A percentile compares a stretch with the other conserved stretches of the same genome.
Evolutionary conservation across 441 rosid genomes (phyloP).

Genomic region (Bruguiera hainesii): DNA sequence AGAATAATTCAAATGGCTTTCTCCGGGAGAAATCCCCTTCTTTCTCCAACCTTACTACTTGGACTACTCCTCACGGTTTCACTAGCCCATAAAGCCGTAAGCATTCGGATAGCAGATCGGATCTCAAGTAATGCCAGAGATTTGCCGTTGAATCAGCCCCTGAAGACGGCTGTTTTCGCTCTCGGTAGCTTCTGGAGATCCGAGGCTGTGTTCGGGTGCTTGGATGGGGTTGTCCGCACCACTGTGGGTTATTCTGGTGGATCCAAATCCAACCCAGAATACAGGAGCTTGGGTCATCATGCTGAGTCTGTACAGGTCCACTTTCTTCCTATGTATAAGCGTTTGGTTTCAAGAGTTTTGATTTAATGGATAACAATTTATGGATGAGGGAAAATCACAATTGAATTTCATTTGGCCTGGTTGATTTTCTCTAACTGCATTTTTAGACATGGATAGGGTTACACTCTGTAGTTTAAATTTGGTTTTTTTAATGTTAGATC

Average conservation of each 20-base stretch:
- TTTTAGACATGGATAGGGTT: no score
- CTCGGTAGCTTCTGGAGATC: conserved; percentile 96
- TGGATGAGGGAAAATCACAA: no score
- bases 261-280: conserved; percentile 65
- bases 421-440: no score
- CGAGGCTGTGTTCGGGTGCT: conserved; percentile 85
- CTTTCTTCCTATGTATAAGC: background rate
- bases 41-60: conserved; percentile 13
- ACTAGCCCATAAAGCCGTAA: conserved; percentile 27
- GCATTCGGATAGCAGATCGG: conserved; percentile 56
- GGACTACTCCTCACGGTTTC: conserved; percentile 20
- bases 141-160: conserved; percentile 31
- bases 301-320: conserved; percentile 87
- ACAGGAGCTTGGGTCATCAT: conserved; percentile 70
- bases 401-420: no score
- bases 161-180: conserved; percentile 64
- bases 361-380: no score
- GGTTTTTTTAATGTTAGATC: background rate
- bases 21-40: conserved; percentile 15
- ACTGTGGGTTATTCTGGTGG: conserved; percentile 78
- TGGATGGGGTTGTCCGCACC: conserved; percentile 72
- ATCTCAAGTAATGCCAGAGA: conserved; percentile 33
- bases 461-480: background rate
- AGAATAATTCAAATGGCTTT: conserved; percentile 30
- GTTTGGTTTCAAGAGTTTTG: no score